Percentiles rank a stretch among this genome's conserved stretches.
Evolutionary conservation across 2,329 filamentous ascomycete species (phyloP).

Genomic region (Mariannaea elegans): DNA sequence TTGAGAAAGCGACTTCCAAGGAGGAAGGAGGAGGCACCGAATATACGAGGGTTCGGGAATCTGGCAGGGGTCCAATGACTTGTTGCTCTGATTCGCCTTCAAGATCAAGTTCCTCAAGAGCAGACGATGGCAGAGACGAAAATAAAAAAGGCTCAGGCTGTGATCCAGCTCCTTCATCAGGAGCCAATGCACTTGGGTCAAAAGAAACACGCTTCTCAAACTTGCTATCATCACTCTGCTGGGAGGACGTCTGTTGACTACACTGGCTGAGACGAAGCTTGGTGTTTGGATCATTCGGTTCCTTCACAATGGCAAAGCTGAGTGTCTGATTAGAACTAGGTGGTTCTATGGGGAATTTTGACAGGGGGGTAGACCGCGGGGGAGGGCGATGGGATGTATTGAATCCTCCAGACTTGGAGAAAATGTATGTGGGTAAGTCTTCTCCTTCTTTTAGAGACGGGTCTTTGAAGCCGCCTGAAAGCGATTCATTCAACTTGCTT

Average conservation of each 20-base stretch:
- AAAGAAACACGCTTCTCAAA: conserved; percentile 37
- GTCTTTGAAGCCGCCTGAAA: not conserved
- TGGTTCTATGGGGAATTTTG: conserved; percentile 12
- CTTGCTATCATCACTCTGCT: conserved; percentile 53
- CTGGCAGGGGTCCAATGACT: conserved; percentile 23
- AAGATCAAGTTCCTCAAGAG: not conserved
- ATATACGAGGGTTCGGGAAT: conserved; percentile 33
- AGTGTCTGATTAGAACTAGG: conserved; percentile 53
- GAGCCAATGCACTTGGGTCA: conserved; percentile 23
- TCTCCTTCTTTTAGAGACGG: conserved; percentile 6
- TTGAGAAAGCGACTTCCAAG: conserved; percentile 26
- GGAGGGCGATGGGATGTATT: conserved; percentile 13
- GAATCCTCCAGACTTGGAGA: conserved; percentile 3
- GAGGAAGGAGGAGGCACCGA: conserved; percentile 41
- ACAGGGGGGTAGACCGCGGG: not conserved
- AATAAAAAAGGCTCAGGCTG: conserved; percentile 21
- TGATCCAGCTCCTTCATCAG: conserved; percentile 1
- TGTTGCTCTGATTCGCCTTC: conserved; percentile 20
- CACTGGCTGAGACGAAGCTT: conserved; percentile 73
- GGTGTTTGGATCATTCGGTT: conserved; percentile 72
- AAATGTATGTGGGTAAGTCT: conserved; percentile 11
- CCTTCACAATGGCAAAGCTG: conserved; percentile 80
- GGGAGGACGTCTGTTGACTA: conserved; percentile 54
- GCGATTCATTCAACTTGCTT: conserved; percentile 2
- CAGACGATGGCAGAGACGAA: conserved; percentile 27